A percentile compares a stretch with the other conserved stretches of the same genome.
Evolutionary conservation across 495 filamentous ascomycete species (phyloP).

Genomic region (Talaromyces nanjingensis): DNA sequence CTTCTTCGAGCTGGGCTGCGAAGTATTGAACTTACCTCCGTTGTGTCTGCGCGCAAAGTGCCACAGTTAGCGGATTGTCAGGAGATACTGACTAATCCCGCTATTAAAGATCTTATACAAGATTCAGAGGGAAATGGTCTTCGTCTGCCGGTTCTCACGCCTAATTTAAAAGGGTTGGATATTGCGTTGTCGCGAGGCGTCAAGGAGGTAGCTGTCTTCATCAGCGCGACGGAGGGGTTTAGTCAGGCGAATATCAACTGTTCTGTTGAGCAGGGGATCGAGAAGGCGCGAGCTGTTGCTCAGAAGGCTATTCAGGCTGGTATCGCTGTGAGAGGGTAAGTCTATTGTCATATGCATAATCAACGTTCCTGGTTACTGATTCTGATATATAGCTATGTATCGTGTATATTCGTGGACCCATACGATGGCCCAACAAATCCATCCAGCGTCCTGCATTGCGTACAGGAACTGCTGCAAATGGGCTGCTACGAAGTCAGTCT

Average conservation of each 20-base stretch:
- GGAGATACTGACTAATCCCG: slow-evolving; percentile 18
- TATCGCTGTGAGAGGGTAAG: slow-evolving; percentile 33
- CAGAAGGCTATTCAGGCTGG: slow-evolving; percentile 13
- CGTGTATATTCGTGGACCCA: slow-evolving; percentile 37
- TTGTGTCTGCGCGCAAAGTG: slow-evolving; percentile 35
- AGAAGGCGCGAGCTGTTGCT: slow-evolving; percentile 20
- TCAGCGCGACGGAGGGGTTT: slow-evolving; percentile 37
- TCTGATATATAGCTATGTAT: slow-evolving; percentile 28
- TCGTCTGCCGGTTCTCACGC: slow-evolving; percentile 32
- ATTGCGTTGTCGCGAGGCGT: slow-evolving; percentile 23
- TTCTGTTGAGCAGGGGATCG: slow-evolving; percentile 25
- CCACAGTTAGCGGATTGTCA: slow-evolving; percentile 37
- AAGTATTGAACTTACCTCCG: slow-evolving; percentile 37
- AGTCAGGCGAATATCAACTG: slow-evolving; percentile 40
- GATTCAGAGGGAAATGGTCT: slow-evolving; percentile 5
- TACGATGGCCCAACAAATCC: slow-evolving; percentile 28
- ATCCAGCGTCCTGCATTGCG: slow-evolving; percentile 25
- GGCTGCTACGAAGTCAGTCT: slow-evolving; percentile 41
- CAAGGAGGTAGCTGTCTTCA: slow-evolving; percentile 34
- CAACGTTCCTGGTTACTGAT: neutral
- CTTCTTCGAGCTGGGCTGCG: slow-evolving; percentile 23
- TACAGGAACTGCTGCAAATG: slow-evolving; percentile 23
- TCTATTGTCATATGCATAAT: neutral
- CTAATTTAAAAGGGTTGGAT: slow-evolving; percentile 35
- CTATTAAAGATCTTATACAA: slow-evolving; percentile 8